Evolutionary conservation across 805 yeast genomes (phyloP).

Genomic region (Wickerhamiella hasegawae): DNA sequence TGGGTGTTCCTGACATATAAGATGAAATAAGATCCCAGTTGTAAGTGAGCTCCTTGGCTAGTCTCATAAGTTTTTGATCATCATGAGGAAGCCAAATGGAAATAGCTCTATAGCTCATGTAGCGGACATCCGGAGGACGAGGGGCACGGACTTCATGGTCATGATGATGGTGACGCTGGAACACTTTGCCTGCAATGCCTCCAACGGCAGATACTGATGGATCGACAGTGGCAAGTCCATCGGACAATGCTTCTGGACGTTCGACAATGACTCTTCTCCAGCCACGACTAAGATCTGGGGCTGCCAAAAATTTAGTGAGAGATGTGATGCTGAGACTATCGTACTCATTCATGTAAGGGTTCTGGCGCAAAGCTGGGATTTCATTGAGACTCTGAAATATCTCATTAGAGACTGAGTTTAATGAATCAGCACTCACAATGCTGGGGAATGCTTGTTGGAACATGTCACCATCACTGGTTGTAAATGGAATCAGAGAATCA

Average conservation of each 20-base stretch:
- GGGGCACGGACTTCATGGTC: slow-evolving; percentile 55
- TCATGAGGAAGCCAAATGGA: slow-evolving; percentile 95
- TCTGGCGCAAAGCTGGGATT: not conserved
- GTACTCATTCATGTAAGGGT: slow-evolving; percentile 2
- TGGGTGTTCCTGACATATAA: slow-evolving; percentile 49
- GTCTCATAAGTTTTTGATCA: slow-evolving; percentile 61
- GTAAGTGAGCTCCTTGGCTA: slow-evolving; percentile 73
- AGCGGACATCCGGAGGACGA: slow-evolving; percentile 69
- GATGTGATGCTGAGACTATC: not conserved
- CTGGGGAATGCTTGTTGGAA: not conserved
- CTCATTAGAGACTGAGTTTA: slow-evolving; percentile 2
- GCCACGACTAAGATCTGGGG: slow-evolving; percentile 15
- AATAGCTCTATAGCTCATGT: slow-evolving; percentile 71
- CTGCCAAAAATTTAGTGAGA: slow-evolving; percentile 18
- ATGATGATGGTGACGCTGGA: slow-evolving; percentile 5
- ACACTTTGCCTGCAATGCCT: not conserved
- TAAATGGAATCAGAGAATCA: not conserved
- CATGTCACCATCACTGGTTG: not conserved
- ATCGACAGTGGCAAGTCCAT: slow-evolving; percentile 1
- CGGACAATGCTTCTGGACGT: slow-evolving; percentile 13
- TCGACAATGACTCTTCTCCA: slow-evolving; percentile 22
- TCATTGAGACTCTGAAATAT: not conserved
- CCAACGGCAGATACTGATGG: not conserved
- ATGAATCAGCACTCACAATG: not conserved
- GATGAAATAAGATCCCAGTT: slow-evolving; percentile 90